These are phyloP conservation scores for Daedalea quercina DNA, from an alignment of 768 basidiomycete species.

Conservation along the genomic window DNA sequence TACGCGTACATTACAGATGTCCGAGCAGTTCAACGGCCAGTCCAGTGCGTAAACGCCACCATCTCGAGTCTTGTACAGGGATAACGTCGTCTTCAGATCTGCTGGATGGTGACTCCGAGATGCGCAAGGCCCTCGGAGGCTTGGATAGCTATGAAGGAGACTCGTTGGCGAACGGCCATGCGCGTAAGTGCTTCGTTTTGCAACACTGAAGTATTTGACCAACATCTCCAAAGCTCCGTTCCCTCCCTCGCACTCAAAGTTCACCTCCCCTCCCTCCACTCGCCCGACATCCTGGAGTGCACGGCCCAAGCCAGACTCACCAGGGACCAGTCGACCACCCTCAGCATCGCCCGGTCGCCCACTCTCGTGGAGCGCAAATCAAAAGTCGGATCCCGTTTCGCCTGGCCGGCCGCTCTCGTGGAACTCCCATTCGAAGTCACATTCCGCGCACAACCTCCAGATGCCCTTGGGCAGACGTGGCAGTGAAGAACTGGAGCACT, in stretches of 20 bases:
- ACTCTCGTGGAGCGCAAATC: not conserved
- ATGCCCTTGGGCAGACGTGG: slow-evolving; percentile 10
- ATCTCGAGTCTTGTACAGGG: not conserved
- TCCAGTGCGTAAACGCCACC: slow-evolving; percentile 42
- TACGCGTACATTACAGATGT: slow-evolving; percentile 44
- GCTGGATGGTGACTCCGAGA: slow-evolving; percentile 64
- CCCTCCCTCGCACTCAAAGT: not conserved
- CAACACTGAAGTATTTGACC: too few species aligned
- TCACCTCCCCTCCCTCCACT: not conserved
- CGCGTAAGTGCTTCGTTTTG: not conserved
- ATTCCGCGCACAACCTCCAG: slow-evolving; percentile 14
- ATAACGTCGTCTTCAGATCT: slow-evolving; percentile 39
- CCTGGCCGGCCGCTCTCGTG: slow-evolving; percentile 15
- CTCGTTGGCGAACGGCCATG: slow-evolving; percentile 4
- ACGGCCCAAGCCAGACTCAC: not conserved
- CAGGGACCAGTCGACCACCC: not conserved
- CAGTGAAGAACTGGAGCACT: slow-evolving; percentile 14
- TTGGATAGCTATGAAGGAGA: slow-evolving; percentile 47
- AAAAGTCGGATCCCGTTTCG: slow-evolving; percentile 1
- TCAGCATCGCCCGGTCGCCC: not conserved
- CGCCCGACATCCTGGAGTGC: not conserved
- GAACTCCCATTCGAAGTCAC: slow-evolving; percentile 19
- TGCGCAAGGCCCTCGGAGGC: slow-evolving; percentile 57
- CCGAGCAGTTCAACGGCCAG: slow-evolving; percentile 41
- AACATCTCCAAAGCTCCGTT: not conserved